A percentile compares a stretch with the other conserved stretches of the same genome.
Evolutionary conservation across 2,329 filamentous ascomycete species (phyloP).

Genomic region (Fusarium torreyae): DNA sequence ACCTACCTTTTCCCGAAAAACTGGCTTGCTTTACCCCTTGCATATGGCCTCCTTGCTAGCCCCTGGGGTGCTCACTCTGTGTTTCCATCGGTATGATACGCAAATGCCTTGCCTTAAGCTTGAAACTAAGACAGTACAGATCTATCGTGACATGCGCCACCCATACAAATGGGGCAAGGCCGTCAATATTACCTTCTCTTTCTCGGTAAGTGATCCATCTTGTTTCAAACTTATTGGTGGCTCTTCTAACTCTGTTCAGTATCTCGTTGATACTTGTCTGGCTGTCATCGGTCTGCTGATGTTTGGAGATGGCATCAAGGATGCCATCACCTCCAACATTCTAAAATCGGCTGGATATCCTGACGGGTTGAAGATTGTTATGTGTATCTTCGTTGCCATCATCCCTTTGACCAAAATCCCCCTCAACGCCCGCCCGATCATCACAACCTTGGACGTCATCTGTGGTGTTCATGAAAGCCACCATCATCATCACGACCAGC

Average conservation of each 20-base stretch:
- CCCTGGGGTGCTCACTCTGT: constrained; percentile 75
- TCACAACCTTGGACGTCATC: constrained; percentile 86
- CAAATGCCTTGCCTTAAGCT: neutral
- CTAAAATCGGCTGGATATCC: constrained; percentile 83
- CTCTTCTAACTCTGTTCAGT: constrained; percentile 61
- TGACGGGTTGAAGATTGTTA: constrained; percentile 78
- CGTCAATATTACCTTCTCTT: constrained; percentile 85
- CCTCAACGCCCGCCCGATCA: constrained; percentile 88
- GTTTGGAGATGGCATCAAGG: constrained; percentile 91
- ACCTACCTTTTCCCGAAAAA: constrained; percentile 89
- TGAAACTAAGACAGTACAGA: constrained; percentile 55
- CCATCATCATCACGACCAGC: constrained; percentile 54
- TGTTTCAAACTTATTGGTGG: neutral
- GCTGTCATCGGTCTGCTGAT: constrained; percentile 90
- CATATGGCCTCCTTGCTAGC: constrained; percentile 91
- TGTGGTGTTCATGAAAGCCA: constrained; percentile 75
- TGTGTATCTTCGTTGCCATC: constrained; percentile 89
- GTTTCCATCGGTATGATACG: constrained; percentile 79
- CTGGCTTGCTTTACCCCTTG: constrained; percentile 89
- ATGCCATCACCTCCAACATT: constrained; percentile 93
- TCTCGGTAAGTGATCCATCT: constrained; percentile 73
- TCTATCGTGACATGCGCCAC: constrained; percentile 77
- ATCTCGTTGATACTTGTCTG: constrained; percentile 84
- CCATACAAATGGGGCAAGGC: constrained; percentile 84
- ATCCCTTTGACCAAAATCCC: constrained; percentile 98